A percentile compares a stretch with the other conserved stretches of the same genome.
phyloP scores from a whole-genome alignment of 1,139 yeast genomes.

The Candida mesenterica region DNA sequence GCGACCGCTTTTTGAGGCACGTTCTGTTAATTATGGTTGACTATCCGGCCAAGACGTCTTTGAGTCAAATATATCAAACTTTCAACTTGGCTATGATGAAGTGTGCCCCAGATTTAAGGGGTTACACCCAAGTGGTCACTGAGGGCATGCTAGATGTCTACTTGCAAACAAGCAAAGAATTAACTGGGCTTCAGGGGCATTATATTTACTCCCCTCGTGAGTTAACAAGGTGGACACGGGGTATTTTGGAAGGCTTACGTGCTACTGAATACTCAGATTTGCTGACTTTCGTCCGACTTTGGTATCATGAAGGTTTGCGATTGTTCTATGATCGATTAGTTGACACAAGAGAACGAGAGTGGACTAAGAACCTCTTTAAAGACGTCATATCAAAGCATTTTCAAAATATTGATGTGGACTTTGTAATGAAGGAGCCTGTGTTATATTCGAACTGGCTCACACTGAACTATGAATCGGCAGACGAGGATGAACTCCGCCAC shows the following conservation, averaged over 20 bases:
- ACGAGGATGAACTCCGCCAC: conserved; percentile 42
- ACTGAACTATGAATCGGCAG: conserved; percentile 58
- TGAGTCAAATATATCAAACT: conserved; percentile 64
- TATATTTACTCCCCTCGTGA: conserved; percentile 90
- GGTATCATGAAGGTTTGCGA: conserved; percentile 83
- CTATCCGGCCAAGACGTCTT: conserved; percentile 68
- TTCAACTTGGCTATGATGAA: conserved; percentile 60
- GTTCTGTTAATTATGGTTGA: conserved; percentile 70
- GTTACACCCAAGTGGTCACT: conserved; percentile 53
- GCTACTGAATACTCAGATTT: conserved; percentile 34
- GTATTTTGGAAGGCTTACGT: conserved; percentile 61
- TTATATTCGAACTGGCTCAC: conserved; percentile 76
- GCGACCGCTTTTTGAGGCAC: conserved; percentile 69
- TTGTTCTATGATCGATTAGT: conserved; percentile 74
- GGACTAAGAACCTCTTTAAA: conserved; percentile 50
- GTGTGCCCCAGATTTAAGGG: conserved; percentile 60
- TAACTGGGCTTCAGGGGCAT: conserved; percentile 48
- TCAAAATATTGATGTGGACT: conserved; percentile 41
- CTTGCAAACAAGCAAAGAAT: conserved; percentile 36
- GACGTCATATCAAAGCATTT: conserved; percentile 41
- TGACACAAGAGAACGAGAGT: conserved; percentile 42
- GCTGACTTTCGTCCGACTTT: conserved; percentile 54
- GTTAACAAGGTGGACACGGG: conserved; percentile 82
- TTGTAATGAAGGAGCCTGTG: conserved; percentile 48
- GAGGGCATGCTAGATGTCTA: conserved; percentile 70